Conservation (phyloP, 2,329 filamentous ascomycete species). For the Microthyrium microscopicum region DNA sequence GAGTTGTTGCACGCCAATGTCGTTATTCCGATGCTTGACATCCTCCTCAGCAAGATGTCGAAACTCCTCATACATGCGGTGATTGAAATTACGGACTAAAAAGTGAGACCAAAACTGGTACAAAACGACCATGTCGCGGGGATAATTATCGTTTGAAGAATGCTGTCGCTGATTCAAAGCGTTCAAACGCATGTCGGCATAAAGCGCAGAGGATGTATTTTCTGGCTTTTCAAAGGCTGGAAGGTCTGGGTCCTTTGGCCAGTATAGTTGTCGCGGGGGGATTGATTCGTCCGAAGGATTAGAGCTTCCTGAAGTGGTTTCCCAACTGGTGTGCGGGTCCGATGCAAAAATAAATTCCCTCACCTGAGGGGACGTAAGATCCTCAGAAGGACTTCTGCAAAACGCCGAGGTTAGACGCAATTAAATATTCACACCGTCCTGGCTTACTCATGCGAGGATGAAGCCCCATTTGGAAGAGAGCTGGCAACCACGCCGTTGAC, state of each 20-base stretch:
- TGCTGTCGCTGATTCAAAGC: constrained; percentile 32
- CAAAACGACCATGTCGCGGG: constrained; percentile 45
- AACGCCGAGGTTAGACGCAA: neutral
- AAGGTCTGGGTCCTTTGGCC: constrained; percentile 32
- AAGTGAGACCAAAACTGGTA: constrained; percentile 65
- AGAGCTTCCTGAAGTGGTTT: too few species aligned
- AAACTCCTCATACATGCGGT: constrained; percentile 61
- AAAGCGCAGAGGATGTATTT: constrained; percentile 31
- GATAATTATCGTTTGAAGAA: constrained; percentile 27
- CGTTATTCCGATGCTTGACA: constrained; percentile 31
- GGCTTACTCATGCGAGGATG: neutral
- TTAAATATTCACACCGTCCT: neutral
- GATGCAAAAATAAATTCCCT: too few species aligned
- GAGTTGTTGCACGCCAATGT: constrained; percentile 43
- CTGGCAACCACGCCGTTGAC: too few species aligned
- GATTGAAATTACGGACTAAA: constrained; percentile 57
- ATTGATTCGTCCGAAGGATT: neutral
- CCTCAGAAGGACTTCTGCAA: too few species aligned
- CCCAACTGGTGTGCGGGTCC: too few species aligned
- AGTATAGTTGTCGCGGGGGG: too few species aligned
- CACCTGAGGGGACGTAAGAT: too few species aligned
- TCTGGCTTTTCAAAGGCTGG: constrained; percentile 26
- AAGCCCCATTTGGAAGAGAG: constrained; percentile 1
- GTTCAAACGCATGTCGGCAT: constrained; percentile 30
- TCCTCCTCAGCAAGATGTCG: constrained; percentile 50